Evolutionary conservation across 345 rosid genomes (phyloP), one percentile per base, ranked within the genome.

Genomic region (Noccaea bulbosa): DNA sequence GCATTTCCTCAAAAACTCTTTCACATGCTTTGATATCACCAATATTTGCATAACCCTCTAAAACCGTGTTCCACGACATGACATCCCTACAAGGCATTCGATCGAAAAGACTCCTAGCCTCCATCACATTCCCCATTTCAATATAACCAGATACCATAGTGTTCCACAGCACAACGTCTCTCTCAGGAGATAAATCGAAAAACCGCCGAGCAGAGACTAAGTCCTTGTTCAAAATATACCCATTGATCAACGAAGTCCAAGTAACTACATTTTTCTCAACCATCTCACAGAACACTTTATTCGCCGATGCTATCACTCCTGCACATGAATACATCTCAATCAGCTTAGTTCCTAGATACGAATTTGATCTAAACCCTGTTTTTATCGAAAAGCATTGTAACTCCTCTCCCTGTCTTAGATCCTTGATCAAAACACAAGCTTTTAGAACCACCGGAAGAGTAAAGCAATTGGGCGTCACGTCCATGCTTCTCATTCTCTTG

Each of bases 41-140:
- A 20, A 56, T 49, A 70, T 32, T 79, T 0, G 92, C 92, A 56
- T 83, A 87, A 35, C 94, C 96, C 39, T 79, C 82, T 72, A 89
- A 73, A 70, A 86, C n/a, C 0, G 91, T 87, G 37, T 93, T 91
- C 98, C 98, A 91, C 1, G 93, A 86, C 88, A 93, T 93, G 0
- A 86, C 78, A 79, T 93, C 96, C 65, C 50, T 81, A 52, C 72
- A 69, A 2, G 91, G 92, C 88, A 87, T 87, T 59, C 8, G 79
- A 83, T 84, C 72, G 30, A 93, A 93, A 69, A 91, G 85, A 71
- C 81, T 79, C 59, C 70, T 75, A 43, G 96, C 94, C 39, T 75
- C 84, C 20, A 46, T 39, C 88, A 91, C 76, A 62, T 86, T 86
- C 67, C 92, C 85, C 30, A 10, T 12, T 43, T 79, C 79, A n/a